These are phyloP conservation scores for Tylopilus balloui DNA, from an alignment of 768 basidiomycete genomes.

Conservation along the genomic window DNA sequence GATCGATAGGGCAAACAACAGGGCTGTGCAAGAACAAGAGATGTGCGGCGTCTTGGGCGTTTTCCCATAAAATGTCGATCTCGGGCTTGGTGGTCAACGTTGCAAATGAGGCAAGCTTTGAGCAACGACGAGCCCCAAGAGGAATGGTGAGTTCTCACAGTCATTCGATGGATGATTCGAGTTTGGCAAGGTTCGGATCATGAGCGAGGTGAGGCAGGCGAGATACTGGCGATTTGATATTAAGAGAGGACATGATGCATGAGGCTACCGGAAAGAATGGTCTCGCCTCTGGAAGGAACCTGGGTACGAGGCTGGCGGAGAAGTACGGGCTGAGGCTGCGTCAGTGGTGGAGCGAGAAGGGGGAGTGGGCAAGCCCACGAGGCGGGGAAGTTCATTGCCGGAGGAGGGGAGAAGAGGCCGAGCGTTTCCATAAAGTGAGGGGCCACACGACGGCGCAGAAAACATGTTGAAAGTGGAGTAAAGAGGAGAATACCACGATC, in stretches of 20 bases:
- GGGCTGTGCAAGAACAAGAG: conserved; percentile 23
- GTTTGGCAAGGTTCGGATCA: conserved; percentile 25
- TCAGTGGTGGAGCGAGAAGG: conserved; percentile 5
- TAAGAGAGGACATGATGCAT: conserved; percentile 27
- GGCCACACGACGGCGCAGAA: conserved; percentile 23
- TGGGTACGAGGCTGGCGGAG: background rate
- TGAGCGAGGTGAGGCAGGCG: conserved; percentile 26
- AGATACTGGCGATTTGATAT: conserved; percentile 31
- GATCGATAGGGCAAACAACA: conserved; percentile 17
- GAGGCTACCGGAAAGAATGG: conserved; percentile 16
- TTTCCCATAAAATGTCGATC: conserved; percentile 10
- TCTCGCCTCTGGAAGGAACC: background rate
- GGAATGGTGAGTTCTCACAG: conserved; percentile 19
- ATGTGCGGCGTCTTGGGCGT: conserved; percentile 17
- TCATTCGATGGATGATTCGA: conserved; percentile 20
- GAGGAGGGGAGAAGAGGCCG: conserved; percentile 18
- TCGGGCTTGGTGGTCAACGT: conserved; percentile 2
- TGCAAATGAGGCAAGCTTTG: conserved; percentile 14
- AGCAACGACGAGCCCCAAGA: conserved; percentile 7
- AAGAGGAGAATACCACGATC: conserved; percentile 26
- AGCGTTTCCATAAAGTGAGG: conserved; percentile 14
- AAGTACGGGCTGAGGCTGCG: conserved; percentile 1
- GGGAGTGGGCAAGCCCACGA: background rate
- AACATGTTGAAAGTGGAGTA: conserved; percentile 31
- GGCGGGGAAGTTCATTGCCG: conserved; percentile 23